phyloP scores from a whole-genome alignment of 257 asterid genomes.

The Leptodermis oblonga region DNA sequence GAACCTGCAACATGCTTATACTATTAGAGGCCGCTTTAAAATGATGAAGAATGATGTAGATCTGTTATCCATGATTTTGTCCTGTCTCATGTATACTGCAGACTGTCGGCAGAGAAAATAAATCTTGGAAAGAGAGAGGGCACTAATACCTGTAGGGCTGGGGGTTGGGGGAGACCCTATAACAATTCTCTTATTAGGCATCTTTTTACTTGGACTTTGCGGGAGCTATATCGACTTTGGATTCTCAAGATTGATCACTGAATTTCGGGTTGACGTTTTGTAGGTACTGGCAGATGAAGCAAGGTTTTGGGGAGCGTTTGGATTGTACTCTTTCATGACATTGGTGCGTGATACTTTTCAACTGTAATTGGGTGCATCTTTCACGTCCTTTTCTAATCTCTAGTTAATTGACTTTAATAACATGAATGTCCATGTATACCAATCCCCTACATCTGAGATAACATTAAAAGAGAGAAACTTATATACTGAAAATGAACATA shows the following conservation, averaged over 20 bases:
- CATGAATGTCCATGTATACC: neutral
- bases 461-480: neutral
- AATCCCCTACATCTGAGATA: neutral
- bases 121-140: neutral
- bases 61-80: neutral
- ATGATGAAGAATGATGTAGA: neutral
- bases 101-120: constrained; percentile 1
- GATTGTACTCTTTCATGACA: constrained; percentile 73
- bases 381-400: neutral
- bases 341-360: constrained; percentile 47
- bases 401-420: neutral
- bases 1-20: neutral
- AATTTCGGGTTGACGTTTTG: constrained; percentile 15
- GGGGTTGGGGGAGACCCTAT: neutral
- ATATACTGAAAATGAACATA: neutral
- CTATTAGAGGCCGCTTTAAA: neutral
- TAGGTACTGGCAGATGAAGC: constrained; percentile 87
- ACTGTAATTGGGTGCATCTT: neutral
- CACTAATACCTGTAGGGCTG: no score
- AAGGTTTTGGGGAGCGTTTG: constrained; percentile 99
- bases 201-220: constrained; percentile 9
- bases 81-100: neutral
- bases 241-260: constrained; percentile 15
- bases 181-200: neutral
- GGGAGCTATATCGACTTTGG: constrained; percentile 1